Conservation (phyloP, 129 eudicot species). For the Pittosporum tobira region DNA sequence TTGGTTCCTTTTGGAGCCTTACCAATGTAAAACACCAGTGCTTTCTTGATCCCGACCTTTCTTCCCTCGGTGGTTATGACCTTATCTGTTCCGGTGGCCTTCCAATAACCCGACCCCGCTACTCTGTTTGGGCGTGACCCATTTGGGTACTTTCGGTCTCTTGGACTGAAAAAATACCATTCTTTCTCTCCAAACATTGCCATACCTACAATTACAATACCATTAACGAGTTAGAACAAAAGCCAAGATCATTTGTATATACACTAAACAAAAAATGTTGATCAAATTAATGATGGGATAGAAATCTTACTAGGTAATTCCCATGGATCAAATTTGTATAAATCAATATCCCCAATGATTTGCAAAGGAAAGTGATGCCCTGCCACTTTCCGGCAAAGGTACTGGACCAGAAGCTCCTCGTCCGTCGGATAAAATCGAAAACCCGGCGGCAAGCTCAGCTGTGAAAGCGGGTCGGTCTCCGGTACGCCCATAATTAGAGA, state of each 20-base stretch:
- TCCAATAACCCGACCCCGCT: constrained; percentile 95
- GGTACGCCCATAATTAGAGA: constrained; percentile 50
- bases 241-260: no score
- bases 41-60: constrained; percentile 86
- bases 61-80: constrained; percentile 57
- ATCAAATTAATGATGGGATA: neutral
- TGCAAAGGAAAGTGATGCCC: constrained; percentile 54
- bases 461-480: constrained; percentile 73
- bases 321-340: constrained; percentile 93
- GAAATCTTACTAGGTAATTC: constrained; percentile 66
- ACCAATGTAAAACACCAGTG: constrained; percentile 81
- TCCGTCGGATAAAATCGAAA: constrained; percentile 89
- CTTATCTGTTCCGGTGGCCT: constrained; percentile 96
- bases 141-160: constrained; percentile 94
- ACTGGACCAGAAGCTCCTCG: constrained; percentile 81
- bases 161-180: constrained; percentile 91
- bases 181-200: constrained; percentile 90
- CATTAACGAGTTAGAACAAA: neutral
- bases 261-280: neutral
- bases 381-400: constrained; percentile 69
- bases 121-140: constrained; percentile 91
- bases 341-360: constrained; percentile 74
- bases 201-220: constrained; percentile 31
- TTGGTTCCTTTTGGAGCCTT: constrained; percentile 93
- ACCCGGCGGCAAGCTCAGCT: constrained; percentile 86